Conservation (phyloP, 1,284 basidiomycete species). For the Tremellales sp. region DNA sequence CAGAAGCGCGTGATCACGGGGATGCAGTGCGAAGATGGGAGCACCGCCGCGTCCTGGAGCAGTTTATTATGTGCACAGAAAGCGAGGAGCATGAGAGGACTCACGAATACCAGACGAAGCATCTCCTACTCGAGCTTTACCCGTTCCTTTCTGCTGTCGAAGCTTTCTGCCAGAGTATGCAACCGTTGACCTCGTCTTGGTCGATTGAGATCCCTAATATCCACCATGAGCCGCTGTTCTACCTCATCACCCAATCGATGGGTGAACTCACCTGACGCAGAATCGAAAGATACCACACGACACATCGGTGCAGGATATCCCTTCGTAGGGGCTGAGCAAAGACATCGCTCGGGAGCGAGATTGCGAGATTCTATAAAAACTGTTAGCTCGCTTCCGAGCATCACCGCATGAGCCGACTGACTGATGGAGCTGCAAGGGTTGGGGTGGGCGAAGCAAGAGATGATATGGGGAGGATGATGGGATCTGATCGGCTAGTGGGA, state of each 20-base stretch:
- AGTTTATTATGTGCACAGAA: neutral
- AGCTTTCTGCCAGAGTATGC: conserved; percentile 84
- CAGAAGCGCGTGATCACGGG: conserved; percentile 84
- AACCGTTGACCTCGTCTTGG: conserved; percentile 88
- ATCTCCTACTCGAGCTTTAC: conserved; percentile 84
- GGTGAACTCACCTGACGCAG: conserved; percentile 62
- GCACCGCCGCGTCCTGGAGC: conserved; percentile 69
- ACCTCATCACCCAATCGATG: neutral
- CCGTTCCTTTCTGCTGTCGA: conserved; percentile 86
- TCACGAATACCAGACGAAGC: conserved; percentile 76
- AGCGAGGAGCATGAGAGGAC: conserved; percentile 13
- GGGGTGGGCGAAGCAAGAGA: conserved; percentile 38
- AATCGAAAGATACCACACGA: conserved; percentile 81
- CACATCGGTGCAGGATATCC: conserved; percentile 90
- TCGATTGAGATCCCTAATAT: conserved; percentile 49
- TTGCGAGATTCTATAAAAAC: conserved; percentile 19
- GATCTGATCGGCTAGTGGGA: conserved; percentile 10
- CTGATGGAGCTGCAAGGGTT: conserved; percentile 27
- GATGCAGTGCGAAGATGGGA: conserved; percentile 82
- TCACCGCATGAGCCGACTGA: conserved; percentile 11
- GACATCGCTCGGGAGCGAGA: conserved; percentile 50
- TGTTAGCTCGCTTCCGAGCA: neutral
- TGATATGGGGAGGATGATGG: conserved; percentile 42
- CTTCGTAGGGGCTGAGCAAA: conserved; percentile 82
- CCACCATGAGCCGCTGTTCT: neutral